Conservation (phyloP, 2,329 filamentous ascomycete genomes). For the Dactylellina parvicollis region DNA sequence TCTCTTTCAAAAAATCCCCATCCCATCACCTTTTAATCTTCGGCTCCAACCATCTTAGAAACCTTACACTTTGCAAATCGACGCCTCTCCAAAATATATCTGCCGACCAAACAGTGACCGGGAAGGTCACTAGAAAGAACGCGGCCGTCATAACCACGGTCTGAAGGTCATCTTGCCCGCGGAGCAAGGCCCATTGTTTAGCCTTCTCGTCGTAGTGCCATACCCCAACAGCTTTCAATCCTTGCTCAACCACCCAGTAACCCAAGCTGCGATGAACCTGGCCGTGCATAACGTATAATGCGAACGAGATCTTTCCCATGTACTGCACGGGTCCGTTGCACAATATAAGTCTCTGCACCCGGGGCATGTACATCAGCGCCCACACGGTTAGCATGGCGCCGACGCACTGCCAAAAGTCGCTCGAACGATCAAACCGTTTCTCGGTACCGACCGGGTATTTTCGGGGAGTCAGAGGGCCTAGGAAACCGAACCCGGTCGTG, state of each 20-base stretch:
- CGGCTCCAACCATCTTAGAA: conserved; percentile 1
- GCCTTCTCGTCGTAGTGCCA: no score
- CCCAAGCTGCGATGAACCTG: not conserved
- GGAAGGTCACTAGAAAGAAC: not conserved
- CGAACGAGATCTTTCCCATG: conserved; percentile 3
- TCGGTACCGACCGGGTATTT: no score
- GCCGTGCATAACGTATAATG: not conserved
- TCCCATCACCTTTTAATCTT: not conserved
- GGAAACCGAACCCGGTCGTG: no score
- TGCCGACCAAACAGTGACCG: not conserved
- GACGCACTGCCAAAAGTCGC: not conserved
- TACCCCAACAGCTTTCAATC: not conserved
- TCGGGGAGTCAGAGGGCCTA: no score
- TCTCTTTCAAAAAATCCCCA: no score
- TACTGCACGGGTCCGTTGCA: conserved; percentile 1
- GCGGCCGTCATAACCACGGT: not conserved
- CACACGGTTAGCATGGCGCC: not conserved
- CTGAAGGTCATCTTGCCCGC: not conserved
- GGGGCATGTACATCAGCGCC: not conserved
- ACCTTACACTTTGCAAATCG: not conserved
- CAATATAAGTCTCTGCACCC: not conserved
- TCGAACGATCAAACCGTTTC: no score
- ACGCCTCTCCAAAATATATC: conserved; percentile 6
- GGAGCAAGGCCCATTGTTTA: not conserved
- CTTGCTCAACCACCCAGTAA: not conserved